Conservation (phyloP, 1,139 yeast species). For the Candida sanyaensis region DNA sequence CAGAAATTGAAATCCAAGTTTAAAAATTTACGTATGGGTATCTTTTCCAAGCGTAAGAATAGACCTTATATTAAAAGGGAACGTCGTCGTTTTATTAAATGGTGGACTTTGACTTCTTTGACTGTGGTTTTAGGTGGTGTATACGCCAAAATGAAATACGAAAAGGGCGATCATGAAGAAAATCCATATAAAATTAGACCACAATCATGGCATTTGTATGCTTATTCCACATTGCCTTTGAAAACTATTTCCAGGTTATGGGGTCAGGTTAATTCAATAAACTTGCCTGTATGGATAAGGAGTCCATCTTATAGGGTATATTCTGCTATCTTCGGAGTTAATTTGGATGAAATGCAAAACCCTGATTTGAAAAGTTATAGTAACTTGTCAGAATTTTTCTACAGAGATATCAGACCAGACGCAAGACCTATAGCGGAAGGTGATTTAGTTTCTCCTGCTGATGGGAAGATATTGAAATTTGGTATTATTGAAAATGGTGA, state of each 20-base stretch:
- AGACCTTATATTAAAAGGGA: constrained; percentile 32
- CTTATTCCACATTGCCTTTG: constrained; percentile 87
- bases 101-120: constrained; percentile 71
- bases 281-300: constrained; percentile 86
- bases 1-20: constrained; percentile 39
- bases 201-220: constrained; percentile 85
- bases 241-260: constrained; percentile 90
- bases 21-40: constrained; percentile 38
- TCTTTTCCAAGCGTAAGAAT: constrained; percentile 44
- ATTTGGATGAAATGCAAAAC: constrained; percentile 85
- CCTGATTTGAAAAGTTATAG: constrained; percentile 72
- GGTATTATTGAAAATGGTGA: constrained; percentile 84
- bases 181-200: constrained; percentile 54
- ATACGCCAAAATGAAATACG: constrained; percentile 53
- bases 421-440: constrained; percentile 74
- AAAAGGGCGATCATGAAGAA: constrained; percentile 34
- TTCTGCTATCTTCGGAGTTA: constrained; percentile 81
- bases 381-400: constrained; percentile 90
- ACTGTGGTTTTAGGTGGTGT: constrained; percentile 67
- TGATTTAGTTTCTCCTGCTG: constrained; percentile 86
- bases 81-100: constrained; percentile 55
- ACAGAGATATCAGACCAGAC: constrained; percentile 77
- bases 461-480: constrained; percentile 84
- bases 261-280: constrained; percentile 87
- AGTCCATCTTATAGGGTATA: constrained; percentile 80